Evolutionary conservation across 2,329 filamentous ascomycete species (phyloP), one percentile per base, ranked within the genome.

Genomic region (Fusarium sp.): DNA sequence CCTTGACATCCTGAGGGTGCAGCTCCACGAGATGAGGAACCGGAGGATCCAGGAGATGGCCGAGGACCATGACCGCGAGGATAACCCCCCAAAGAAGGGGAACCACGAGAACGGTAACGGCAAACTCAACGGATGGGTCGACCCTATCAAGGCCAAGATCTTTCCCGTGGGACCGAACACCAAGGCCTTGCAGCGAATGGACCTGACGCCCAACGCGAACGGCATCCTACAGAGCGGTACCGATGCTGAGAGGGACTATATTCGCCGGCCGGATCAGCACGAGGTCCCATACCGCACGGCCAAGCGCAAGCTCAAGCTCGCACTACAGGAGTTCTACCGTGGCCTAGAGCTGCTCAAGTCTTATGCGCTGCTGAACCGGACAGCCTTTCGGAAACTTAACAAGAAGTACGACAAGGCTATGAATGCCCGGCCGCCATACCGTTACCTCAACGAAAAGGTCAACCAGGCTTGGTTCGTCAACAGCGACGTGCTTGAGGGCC

Each of bases 331-430:
- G 81, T 98, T 95, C 81, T 98, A 99, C 81, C 92, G 96, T 22
- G 93, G 94, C 1, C 87, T 99, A 16, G 96, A 99, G 80, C 86
- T 98, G 54, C 88, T 99, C 68, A 98, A 98, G 84, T 93, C 94
- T 0, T 99, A 97, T 78, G 93, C 95, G 2, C 85, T 97, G 24
- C 87, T 98, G 16, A 99, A 99, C 81, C 90, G 94, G 58, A 98
- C 94, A 0, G 96, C 95, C 0, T 98, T 98, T 79, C 92, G 95
- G 35, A 99, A 99, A 82, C 94, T 99, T 80, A 98, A 97, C 84
- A 99, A 99, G 83, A 99, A 99, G 83, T 98, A 97, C 81, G 95
- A 98, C 87, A 99, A 98, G 84, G 91, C 93, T 3, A 91, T 95
- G 66, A 90, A 95, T 76, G 92, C 94, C 45, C 89, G 93, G 13